Evolutionary conservation across 2,329 filamentous ascomycete genomes (phyloP), one percentile per base, ranked within the genome.

Genomic region (Cladosporium phlei): DNA sequence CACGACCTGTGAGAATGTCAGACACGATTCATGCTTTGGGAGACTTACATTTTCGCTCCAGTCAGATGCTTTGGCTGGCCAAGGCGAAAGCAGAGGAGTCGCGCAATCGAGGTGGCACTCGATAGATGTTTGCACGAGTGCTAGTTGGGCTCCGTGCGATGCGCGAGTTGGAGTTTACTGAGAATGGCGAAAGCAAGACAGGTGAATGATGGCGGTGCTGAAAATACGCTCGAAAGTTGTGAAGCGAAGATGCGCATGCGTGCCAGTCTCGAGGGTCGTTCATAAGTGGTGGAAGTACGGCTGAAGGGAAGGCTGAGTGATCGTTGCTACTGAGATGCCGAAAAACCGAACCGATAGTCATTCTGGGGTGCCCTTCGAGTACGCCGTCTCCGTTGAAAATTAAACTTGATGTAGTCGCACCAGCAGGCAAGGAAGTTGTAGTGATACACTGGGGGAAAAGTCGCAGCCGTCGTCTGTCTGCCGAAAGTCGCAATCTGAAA

Each of bases 371-470:
- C 35, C 35, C 45, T 34, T 29, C 45, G 45, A 25, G 37, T 39
- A 47, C 45, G 35, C 35, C 45, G 38, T 40, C 35, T 38, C 40
- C 40, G 32, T 33, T 35, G 57, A 54, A 60, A 63, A 56, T 60
- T 59, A 61, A 51, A 63, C 59, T 62, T 57, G 56, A 37, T 54
- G 52, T 43, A 61, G 59, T 59, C 58, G 59, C 57, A 62, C 59
- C 60, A 52, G 57, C 55, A 24, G 29, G 35, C 22, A 40, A 40
- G 55, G 51, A 55, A 57, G 52, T 50, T 55, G 55, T 59, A 57
- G 54, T 60, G 57, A 50, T 59, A 61, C 50, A 54, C 50, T 48
- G 40, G 46, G 51, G 37, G 34, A 45, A 47, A 39, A 27, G 44
- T 47, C 35, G 37, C 45, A 33, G 45, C 45, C 45, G 45, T 40